Evolutionary conservation across 192 early-diverging fungal species (phyloP).

Genomic region (Coemansia sp.): DNA sequence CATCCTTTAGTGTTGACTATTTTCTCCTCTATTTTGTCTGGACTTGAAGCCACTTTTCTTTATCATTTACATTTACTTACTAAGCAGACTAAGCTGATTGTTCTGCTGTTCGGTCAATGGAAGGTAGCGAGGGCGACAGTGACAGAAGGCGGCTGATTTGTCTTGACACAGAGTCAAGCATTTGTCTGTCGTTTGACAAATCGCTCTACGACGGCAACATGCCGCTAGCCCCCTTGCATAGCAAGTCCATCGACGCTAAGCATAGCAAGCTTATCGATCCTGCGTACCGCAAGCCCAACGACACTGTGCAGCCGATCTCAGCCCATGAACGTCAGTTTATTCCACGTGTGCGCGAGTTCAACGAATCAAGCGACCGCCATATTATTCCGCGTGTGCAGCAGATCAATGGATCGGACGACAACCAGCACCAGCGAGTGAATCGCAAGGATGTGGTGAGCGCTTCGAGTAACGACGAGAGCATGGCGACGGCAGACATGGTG

Average conservation of each 20-base stretch:
- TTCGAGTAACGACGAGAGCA: constrained; percentile 20
- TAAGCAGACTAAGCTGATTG: no score
- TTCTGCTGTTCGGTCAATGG: constrained; percentile 1
- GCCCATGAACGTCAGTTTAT: no score
- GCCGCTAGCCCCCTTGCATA: background rate
- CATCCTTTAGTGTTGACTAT: no score
- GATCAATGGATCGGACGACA: constrained; percentile 41
- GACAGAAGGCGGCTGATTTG: constrained; percentile 23
- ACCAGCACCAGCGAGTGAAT: constrained; percentile 17
- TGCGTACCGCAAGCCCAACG: no score
- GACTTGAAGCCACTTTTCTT: no score
- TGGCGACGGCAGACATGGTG: constrained; percentile 36
- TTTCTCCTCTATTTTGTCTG: no score
- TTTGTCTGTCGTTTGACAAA: constrained; percentile 37
- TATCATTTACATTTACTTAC: background rate
- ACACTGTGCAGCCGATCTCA: no score
- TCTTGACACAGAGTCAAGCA: constrained; percentile 39
- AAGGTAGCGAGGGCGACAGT: constrained; percentile 4
- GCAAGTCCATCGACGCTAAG: no score
- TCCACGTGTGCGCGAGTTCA: no score
- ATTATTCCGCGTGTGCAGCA: constrained; percentile 36
- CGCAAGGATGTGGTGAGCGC: background rate
- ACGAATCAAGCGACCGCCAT: constrained; percentile 5
- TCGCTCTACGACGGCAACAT: constrained; percentile 10
- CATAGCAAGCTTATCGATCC: no score